Evolutionary conservation across 352 stramenopile genomes (phyloP).

Genomic region (Phytophthora tubulina): DNA sequence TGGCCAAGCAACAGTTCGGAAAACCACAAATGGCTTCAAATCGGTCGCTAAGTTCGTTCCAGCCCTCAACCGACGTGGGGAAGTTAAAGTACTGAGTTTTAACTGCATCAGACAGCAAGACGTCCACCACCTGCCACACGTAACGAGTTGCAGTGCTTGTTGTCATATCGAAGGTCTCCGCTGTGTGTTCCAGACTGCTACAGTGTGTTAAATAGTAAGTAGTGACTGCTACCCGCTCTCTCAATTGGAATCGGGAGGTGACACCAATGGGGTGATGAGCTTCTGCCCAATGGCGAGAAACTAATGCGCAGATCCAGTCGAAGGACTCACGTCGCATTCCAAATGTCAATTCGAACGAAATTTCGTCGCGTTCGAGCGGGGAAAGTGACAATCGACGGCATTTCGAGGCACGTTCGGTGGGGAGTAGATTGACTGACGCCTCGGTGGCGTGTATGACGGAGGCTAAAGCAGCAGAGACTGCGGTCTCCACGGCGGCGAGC

Average conservation of each 20-base stretch:
- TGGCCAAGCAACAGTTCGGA: conserved; percentile 32
- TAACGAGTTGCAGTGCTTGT: conserved; percentile 13
- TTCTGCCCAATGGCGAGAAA: conserved; percentile 14
- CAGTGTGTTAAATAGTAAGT: conserved; percentile 31
- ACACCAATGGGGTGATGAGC: neutral
- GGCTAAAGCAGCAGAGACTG: conserved; percentile 17
- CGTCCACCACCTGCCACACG: conserved; percentile 35
- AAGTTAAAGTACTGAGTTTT: conserved; percentile 29
- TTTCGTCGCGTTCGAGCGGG: conserved; percentile 12
- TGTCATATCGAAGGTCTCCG: conserved; percentile 12
- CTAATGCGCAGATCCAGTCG: conserved; percentile 22
- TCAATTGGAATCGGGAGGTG: conserved; percentile 7
- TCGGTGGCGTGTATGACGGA: conserved; percentile 16
- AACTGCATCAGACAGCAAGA: conserved; percentile 27
- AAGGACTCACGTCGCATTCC: conserved; percentile 27
- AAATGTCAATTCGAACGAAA: conserved; percentile 12
- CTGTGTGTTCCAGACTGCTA: conserved; percentile 6
- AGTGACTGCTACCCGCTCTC: conserved; percentile 18
- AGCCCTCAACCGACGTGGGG: conserved; percentile 21
- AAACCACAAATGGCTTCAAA: conserved; percentile 35
- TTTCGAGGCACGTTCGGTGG: neutral
- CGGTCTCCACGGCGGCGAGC: conserved; percentile 14
- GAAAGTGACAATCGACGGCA: conserved; percentile 22
- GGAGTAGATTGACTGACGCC: neutral
- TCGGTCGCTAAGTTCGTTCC: conserved; percentile 21